These are phyloP conservation scores for Metschnikowia continentalis DNA, from an alignment of 805 yeast genomes.

Conservation along the genomic window DNA sequence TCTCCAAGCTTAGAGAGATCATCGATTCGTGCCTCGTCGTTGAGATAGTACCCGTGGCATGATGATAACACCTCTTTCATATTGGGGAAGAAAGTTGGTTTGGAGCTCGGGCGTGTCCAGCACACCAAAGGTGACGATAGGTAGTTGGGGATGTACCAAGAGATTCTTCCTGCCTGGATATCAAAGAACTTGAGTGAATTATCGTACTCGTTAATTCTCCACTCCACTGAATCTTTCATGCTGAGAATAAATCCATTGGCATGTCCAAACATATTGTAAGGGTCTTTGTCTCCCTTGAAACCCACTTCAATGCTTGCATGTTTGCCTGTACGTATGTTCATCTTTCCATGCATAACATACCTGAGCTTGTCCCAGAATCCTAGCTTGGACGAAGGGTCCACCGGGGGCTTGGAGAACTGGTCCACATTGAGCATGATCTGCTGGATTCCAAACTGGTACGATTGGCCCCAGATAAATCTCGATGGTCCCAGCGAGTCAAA, in stretches of 20 bases:
- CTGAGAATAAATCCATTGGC: conserved; percentile 75
- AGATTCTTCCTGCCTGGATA: conserved; percentile 56
- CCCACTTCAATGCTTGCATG: conserved; percentile 51
- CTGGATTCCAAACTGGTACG: conserved; percentile 79
- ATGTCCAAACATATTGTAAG: conserved; percentile 63
- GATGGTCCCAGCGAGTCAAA: conserved; percentile 57
- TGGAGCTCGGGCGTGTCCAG: conserved; percentile 53
- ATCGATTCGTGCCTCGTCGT: conserved; percentile 16
- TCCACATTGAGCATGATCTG: conserved; percentile 75
- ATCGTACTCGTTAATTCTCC: conserved; percentile 61
- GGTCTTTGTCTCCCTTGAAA: conserved; percentile 74
- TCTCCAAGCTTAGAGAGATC: background rate
- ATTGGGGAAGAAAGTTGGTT: conserved; percentile 45
- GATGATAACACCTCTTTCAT: conserved; percentile 41
- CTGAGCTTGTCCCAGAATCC: conserved; percentile 95
- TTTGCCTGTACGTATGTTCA: conserved; percentile 48
- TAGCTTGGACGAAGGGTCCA: conserved; percentile 77
- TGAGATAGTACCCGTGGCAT: conserved; percentile 47
- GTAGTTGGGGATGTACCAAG: conserved; percentile 76
- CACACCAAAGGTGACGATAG: conserved; percentile 45
- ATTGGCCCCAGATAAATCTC: conserved; percentile 77
- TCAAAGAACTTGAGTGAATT: conserved; percentile 65
- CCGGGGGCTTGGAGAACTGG: conserved; percentile 82
- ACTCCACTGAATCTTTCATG: conserved; percentile 58
- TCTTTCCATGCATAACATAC: conserved; percentile 68